Evolutionary conservation across 75 land plant species (phyloP), one percentile per base, ranked within the genome.

Genomic region (Sequoiadendron giganteum): DNA sequence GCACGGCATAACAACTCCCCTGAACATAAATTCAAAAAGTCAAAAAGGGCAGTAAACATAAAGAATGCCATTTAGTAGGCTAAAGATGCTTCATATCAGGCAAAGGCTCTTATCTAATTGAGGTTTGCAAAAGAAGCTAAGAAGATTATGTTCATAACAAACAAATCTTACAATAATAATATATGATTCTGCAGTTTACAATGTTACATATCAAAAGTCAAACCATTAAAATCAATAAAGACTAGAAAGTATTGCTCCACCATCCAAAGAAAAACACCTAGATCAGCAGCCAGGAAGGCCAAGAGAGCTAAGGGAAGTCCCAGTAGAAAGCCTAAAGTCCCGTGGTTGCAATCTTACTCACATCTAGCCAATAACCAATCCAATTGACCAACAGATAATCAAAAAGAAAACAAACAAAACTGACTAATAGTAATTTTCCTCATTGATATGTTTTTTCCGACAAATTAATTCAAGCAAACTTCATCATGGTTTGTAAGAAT

Each of bases 211-310:
- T 52, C 19, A 14, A 10, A 72, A 80, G 61, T 5, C 90, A 43
- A 90, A 95, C 99, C 98, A 94, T 98, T 96, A 72, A 96, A 98
- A 56, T 97, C 96, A 48, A 93, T 90, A 84, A 95, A 98, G 83
- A 94, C 42, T 13, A 55, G 1, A 76, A 36, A 11, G 94, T 85
- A 98, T 65, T 25, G 95, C 91, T 30, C 98, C 99, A 88, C 98
- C 99, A 86, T 92, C 98, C 98, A 97, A 87, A 95, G 47, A 86
- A 92, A 73, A 86, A 92, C 86, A 85, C 98, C 98, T 84, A 97
- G 90, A 75, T 93, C 47, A 77, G 96, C 92, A 92, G 94, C 45
- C 87, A 95, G 88, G 49, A 93, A 92, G 76, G 95, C 85, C 68
- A 97, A 92, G 40, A 95, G 88, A 47, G 97, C 97, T 87, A 97